Base-by-base conservation (phyloP, 2,329 filamentous ascomycete species). In the Westerdykella aurantiaca region DNA sequence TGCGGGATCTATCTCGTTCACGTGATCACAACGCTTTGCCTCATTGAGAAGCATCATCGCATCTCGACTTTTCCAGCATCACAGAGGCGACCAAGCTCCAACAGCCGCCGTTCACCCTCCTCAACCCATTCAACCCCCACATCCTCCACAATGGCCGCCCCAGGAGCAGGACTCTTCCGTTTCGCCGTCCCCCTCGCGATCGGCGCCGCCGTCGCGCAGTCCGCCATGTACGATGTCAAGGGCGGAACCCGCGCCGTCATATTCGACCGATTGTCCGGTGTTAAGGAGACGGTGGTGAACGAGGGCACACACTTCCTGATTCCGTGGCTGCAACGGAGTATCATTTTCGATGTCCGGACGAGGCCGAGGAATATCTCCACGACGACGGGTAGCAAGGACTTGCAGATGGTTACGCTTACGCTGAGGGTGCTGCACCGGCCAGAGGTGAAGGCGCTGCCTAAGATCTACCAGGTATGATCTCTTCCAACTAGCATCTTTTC, bases 331-430 rank as follows among this genome's bases (percentile, higher is more conserved):
- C 93, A 98, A 72, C 85, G 83, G 71, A 87, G 85, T 60, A 89
- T 98, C 73, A 78, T 95, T 68, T 98, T 95, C 69, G 93, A 98
- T 74, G 93, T 98, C 55, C 85, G 93, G 52, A 98, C 94, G 45
- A 94, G 95, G 79, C 93, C 93, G 49, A 81, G 93, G 66, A 97
- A 95, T 70, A 97, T 98, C 68, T 88, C 86, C 55, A 98, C 93
- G 22, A 98, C 93, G 18, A 98, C 93, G 11, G 93, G 93, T 46
- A 91, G 85, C 79, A 98, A 98, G 81, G 93, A 98, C 74, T 72
- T 98, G 78, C 93, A 98, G 77, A 98, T 98, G 93, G 93, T 98
- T 64, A 96, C 89, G 79, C 79, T 98, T 78, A 98, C 93, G 42
- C 79, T 98, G 67, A 81, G 93, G 71, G 93, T 98, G 53, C 73